Base-by-base conservation (phyloP, 1,284 basidiomycete genomes). In the Papiliotrema laurentii region DNA sequence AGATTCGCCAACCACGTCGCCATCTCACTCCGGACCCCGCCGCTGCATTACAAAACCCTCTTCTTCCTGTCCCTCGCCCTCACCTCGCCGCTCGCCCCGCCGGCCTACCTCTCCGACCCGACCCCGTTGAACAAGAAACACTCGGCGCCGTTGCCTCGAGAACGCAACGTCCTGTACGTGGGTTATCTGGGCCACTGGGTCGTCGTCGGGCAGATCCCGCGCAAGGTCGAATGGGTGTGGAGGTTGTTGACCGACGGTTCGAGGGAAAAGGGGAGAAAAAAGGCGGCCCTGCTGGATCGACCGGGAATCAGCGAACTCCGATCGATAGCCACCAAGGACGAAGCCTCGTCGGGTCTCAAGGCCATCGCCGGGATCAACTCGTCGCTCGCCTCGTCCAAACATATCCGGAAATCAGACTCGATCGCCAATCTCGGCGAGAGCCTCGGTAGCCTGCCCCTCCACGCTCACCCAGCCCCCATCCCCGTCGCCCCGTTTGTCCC, bases 1-100 rank as follows among this genome's bases (percentile, higher is more conserved):
- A 86, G 89, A 71, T 96, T 93, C 69, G 84, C 86, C 51, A 92
- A 88, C 74, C 86, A 89, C 56, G 89, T 92, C 50, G 86, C 89
- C 27, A 83, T 97, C 53, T 89, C 89, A 2, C 81, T 97, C 41
- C 86, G 89, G 53, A 97, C 93, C 1, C 92, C 93, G n/a, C 84
- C 86, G 63, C 55, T 72, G 28, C 51, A 55, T 36, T 72, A 64
- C 50, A 55, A 60, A 24, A 63, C 69, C 1, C 55, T 63, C 31
- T 59, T 64, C 30, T 77, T 97, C 53, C 85, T 92, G 69, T 90
- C 90, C 45, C 78, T 94, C 64, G 91, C 90, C 51, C 71, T 77
- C 43, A 75, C 79, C 25, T 62, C 75, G 5, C 74, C 78, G 43
- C 57, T 66, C 9, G 54, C 59, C 9, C 60, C 68, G 0, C 68